These are phyloP conservation scores for Wallacemonas sp. DNA, from an alignment of 208 protist genomes.

Conservation along the genomic window DNA sequence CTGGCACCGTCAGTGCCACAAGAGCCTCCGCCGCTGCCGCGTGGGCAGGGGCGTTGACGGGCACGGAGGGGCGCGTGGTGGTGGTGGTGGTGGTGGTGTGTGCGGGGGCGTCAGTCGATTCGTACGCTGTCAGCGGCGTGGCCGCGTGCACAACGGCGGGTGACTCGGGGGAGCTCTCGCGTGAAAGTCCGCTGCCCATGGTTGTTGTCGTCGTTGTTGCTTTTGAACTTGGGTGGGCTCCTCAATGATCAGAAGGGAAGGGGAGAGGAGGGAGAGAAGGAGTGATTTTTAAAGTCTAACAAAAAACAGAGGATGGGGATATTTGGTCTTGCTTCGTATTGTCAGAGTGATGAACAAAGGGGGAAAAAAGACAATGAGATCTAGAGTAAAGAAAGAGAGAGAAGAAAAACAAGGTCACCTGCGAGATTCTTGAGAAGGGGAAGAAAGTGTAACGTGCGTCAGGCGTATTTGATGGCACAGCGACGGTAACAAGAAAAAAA, in stretches of 20 bases:
- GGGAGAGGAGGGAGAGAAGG: not conserved
- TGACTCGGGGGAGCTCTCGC: conserved; percentile 5
- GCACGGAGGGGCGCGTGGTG: not conserved
- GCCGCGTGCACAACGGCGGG: not conserved
- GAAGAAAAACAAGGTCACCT: not conserved
- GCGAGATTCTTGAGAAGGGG: too few species aligned
- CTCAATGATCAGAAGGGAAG: too few species aligned
- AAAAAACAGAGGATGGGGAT: too few species aligned
- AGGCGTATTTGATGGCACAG: too few species aligned
- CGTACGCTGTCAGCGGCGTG: not conserved
- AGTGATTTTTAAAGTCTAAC: too few species aligned
- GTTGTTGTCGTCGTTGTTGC: too few species aligned
- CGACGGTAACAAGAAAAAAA: conserved; percentile 13
- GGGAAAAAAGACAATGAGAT: not conserved
- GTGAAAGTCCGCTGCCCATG: conserved; percentile 3
- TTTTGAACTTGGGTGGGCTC: too few species aligned
- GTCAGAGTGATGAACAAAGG: too few species aligned
- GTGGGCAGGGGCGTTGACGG: not conserved
- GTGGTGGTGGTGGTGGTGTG: not conserved
- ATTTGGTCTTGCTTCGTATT: too few species aligned
- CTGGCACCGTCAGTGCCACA: too few species aligned
- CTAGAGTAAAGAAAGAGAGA: not conserved
- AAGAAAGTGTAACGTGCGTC: too few species aligned
- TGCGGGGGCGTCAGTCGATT: not conserved
- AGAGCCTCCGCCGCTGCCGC: too few species aligned